phyloP scores from a whole-genome alignment of 768 basidiomycete genomes.

The Dioszegia aurantiaca region DNA sequence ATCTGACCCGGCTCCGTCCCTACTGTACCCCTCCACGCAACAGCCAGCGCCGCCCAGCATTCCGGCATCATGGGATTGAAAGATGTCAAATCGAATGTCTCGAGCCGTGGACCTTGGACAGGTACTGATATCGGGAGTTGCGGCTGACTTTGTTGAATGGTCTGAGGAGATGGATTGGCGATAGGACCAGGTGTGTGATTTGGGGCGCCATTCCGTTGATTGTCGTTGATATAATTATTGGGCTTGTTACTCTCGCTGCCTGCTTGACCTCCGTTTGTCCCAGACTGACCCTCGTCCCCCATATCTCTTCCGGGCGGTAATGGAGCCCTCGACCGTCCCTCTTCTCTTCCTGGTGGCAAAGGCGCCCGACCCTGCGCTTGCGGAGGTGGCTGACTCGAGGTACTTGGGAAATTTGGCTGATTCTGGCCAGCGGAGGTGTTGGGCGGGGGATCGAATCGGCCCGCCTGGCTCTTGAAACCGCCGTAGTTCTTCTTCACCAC shows the following conservation, averaged over 20 bases:
- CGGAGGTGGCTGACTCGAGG: background rate
- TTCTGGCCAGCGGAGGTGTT: background rate
- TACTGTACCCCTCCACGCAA: conserved; percentile 33
- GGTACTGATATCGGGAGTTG: too few relatives aligned
- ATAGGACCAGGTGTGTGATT: background rate
- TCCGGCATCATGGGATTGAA: conserved; percentile 38
- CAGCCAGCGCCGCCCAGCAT: conserved; percentile 26
- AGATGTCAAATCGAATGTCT: conserved; percentile 29
- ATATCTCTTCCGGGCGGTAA: conserved; percentile 13
- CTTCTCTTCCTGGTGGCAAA: conserved; percentile 1
- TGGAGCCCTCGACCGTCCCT: background rate
- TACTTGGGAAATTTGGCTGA: too few relatives aligned
- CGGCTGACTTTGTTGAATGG: background rate
- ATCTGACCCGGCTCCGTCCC: conserved; percentile 41
- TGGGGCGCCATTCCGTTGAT: too few relatives aligned
- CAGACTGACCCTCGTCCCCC: too few relatives aligned
- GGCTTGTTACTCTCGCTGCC: too few relatives aligned
- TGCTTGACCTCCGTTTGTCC: too few relatives aligned
- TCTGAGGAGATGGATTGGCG: background rate
- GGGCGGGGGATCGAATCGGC: conserved; percentile 10
- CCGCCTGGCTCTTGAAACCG: conserved; percentile 9
- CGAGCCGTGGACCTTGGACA: conserved; percentile 16
- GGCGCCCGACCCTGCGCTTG: conserved; percentile 4
- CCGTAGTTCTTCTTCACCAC: conserved; percentile 9
- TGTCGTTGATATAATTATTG: too few relatives aligned